Evolutionary conservation across 345 rosid species (phyloP), one percentile per base, ranked within the genome.

Genomic region (Moricandia moricandioides): DNA sequence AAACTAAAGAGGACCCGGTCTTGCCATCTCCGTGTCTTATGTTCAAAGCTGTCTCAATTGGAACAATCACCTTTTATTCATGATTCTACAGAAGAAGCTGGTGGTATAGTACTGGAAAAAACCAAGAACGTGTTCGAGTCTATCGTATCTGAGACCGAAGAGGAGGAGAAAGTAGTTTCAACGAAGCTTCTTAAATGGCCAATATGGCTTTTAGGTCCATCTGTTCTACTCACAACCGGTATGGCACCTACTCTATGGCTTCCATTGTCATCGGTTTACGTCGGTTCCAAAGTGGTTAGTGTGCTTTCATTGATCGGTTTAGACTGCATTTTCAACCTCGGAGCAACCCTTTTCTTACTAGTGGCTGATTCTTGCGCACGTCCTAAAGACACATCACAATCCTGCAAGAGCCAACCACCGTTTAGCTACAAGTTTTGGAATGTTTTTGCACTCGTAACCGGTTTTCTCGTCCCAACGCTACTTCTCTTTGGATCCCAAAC

Each of bases 211-310:
- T 74, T 94, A 33, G 98, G 97, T 24, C 98, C 98, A 57, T 80
- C 84, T 55, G 82, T 94, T 80, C 93, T 94, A 45, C 96, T 94
- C 12, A 39, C 84, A 40, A 91, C 91, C 0, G 97, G 98, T 71
- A 89, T 91, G 94, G 90, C 86, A 10, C 97, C 98, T 0, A 91
- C 95, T 14, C 21, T 94, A 62, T 94, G 97, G 98, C 86, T 94
- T 27, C 98, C 98, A 0, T 45, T 91, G 26, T 91, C 98, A 56
- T 88, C 98, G 0, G 82, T 89, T 57, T 94, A 87, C 76, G 82
- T 91, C 10, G 97, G 97, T 59, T 90, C 98, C n/a, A 91, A 85
- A 45, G 82, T 87, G 0, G 96, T 96, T 51, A 91, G 98, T 77
- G 71, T 94, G 58, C 97, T 94, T 67, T 88, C 98, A 6, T 81